phyloP scores from a whole-genome alignment of 805 yeast genomes.

The Monosporozyma unispora region DNA sequence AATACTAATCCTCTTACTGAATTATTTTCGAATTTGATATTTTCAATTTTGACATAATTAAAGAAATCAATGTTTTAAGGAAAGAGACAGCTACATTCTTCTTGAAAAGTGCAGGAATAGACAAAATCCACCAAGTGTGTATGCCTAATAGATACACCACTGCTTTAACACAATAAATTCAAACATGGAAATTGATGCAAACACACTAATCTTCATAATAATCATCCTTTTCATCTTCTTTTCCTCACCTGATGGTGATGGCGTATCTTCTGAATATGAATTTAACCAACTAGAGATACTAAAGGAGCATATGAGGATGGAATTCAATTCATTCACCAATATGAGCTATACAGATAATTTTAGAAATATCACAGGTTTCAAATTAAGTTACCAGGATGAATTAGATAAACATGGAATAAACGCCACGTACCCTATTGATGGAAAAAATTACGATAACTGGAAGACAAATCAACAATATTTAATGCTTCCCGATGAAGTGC shows the following conservation, averaged over 20 bases:
- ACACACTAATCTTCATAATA: slow-evolving; percentile 24
- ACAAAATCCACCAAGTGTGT: neutral
- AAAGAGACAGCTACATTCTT: neutral
- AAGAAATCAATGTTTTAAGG: neutral
- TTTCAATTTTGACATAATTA: neutral
- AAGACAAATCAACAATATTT: slow-evolving; percentile 43
- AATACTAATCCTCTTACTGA: neutral
- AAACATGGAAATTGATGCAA: slow-evolving; percentile 28
- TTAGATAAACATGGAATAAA: slow-evolving; percentile 36
- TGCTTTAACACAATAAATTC: slow-evolving; percentile 4
- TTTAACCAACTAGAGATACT: slow-evolving; percentile 33
- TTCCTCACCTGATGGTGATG: slow-evolving; percentile 28
- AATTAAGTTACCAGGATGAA: slow-evolving; percentile 54
- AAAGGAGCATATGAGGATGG: slow-evolving; percentile 30
- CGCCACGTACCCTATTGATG: slow-evolving; percentile 49
- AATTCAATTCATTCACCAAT: slow-evolving; percentile 30
- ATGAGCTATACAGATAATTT: slow-evolving; percentile 45
- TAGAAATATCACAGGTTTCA: slow-evolving; percentile 68
- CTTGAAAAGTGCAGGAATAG: neutral
- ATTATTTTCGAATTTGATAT: neutral
- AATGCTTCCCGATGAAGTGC: slow-evolving; percentile 51
- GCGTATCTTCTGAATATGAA: slow-evolving; percentile 31
- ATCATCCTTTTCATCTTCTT: slow-evolving; percentile 26
- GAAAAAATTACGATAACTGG: slow-evolving; percentile 37
- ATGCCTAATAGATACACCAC: neutral